Base-by-base conservation (phyloP, 2,329 filamentous ascomycete genomes). In the Gnomoniopsis smithogilvyi region DNA sequence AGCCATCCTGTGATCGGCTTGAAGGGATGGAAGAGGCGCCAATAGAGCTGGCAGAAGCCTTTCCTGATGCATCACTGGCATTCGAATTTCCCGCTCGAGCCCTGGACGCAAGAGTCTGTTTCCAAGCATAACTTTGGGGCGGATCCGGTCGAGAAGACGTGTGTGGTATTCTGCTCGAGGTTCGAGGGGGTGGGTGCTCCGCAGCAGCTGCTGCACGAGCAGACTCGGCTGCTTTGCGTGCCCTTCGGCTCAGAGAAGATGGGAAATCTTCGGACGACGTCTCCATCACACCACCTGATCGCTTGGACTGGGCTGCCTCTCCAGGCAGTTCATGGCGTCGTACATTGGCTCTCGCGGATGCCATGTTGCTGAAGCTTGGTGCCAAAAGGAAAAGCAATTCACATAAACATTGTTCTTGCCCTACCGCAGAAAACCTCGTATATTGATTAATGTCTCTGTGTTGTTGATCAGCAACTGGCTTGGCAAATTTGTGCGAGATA, bases 21-120 rank as follows among this genome's bases (percentile, higher is more conserved):
- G 73, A 71, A 6, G 71, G 68, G 17, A 71, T 70, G 22, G 71
- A 26, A 10, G 59, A 71, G 14, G 69, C 70, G 30, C 73, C 73
- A 41, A 65, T 67, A 34, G 69, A 68, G 36, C 69, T 68, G 45
- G 67, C 64, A 21, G 69, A 63, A 21, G 64, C 66, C n/a, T 70
- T 69, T 19, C 65, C 67, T 22, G 74, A 73, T 6, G 66, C 68
- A 56, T 69, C 67, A 24, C 70, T 73, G 38, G 66, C 73, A 3
- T 69, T 66, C 19, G 74, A 76, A 38, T 68, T 73, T 73, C 74
- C 76, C 63, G 76, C 74, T 59, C 75, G 78, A 11, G 74, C 73
- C 66, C 78, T 75, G 36, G 78, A 74, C 38, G 71, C 73, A 6
- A 78, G 65, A 21, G 71, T 70, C n/a, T 74, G 73, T 46, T 71